Percentiles rank a stretch among this genome's conserved stretches.
phyloP scores from a whole-genome alignment of 176 grass and related monocot species.

The Bromus sterilis region DNA sequence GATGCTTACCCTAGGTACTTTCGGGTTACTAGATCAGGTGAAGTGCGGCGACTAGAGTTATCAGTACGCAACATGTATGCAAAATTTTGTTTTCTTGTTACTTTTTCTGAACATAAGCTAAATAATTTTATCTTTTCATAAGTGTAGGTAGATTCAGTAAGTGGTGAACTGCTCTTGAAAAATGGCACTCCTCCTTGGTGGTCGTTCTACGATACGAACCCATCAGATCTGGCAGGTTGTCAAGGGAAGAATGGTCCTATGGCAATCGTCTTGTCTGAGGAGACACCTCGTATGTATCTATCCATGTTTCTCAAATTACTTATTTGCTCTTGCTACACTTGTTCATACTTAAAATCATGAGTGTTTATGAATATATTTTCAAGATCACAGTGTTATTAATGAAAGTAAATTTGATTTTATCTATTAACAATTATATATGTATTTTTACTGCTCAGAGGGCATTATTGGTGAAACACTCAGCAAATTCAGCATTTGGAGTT shows the following conservation, averaged over 20 bases:
- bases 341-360: no score
- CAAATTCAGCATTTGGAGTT: constrained; percentile 99
- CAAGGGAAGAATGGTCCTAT: constrained; percentile 72
- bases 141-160: constrained; percentile 67
- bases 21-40: constrained; percentile 89
- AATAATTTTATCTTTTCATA: constrained; percentile 6
- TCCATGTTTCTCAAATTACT: constrained; percentile 6
- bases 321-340: no score
- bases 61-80: constrained; percentile 34
- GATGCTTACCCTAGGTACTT: constrained; percentile 92
- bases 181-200: constrained; percentile 75
- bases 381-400: background rate
- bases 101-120: background rate
- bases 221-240: constrained; percentile 58
- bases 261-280: constrained; percentile 88
- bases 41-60: constrained; percentile 79
- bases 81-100: constrained; percentile 3
- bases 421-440: background rate
- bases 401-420: background rate
- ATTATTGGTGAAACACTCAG: constrained; percentile 98
- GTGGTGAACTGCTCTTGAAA: constrained; percentile 66
- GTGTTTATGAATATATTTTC: no score
- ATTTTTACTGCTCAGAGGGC: constrained; percentile 63
- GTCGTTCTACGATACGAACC: constrained; percentile 71
- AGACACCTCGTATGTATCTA: constrained; percentile 86